A percentile compares a stretch with the other conserved stretches of the same genome.
These are phyloP conservation scores for Moesziomyces parantarcticus DNA, from an alignment of 1,284 basidiomycete genomes.

Conservation along the genomic window DNA sequence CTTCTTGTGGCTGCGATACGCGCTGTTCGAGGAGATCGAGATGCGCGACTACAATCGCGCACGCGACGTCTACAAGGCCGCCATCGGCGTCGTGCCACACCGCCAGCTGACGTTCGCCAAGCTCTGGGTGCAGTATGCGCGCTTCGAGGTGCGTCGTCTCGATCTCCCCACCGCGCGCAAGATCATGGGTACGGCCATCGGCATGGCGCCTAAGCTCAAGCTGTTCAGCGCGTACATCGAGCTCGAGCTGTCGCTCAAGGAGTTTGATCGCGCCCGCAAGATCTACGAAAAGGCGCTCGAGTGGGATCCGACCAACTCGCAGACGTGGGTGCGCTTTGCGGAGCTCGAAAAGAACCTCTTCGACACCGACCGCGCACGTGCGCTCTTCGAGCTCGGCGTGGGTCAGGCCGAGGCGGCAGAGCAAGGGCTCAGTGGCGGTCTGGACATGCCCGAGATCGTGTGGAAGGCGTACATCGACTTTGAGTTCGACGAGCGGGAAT, in stretches of 20 bases:
- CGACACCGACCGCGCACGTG: slow-evolving; percentile 90
- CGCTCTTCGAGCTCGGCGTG: slow-evolving; percentile 95
- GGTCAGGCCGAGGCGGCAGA: slow-evolving; percentile 72
- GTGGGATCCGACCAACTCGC: slow-evolving; percentile 63
- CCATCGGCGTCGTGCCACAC: slow-evolving; percentile 88
- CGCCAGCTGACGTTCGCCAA: slow-evolving; percentile 98
- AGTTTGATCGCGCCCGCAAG: slow-evolving; percentile 92
- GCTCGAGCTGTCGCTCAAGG: slow-evolving; percentile 69
- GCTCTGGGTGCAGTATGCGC: slow-evolving; percentile 78
- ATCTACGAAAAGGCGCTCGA: slow-evolving; percentile 90
- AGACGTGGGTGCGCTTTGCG: slow-evolving; percentile 91
- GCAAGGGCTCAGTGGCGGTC: slow-evolving; percentile 70
- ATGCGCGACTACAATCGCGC: slow-evolving; percentile 87
- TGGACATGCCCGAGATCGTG: slow-evolving; percentile 96
- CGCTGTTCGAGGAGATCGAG: slow-evolving; percentile 96
- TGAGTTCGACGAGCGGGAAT: slow-evolving; percentile 92
- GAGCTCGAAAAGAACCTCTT: slow-evolving; percentile 92
- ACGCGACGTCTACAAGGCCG: slow-evolving; percentile 91
- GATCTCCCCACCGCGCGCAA: slow-evolving; percentile 87
- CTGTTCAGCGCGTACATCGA: slow-evolving; percentile 64
- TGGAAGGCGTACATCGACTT: slow-evolving; percentile 90
- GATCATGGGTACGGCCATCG: slow-evolving; percentile 88
- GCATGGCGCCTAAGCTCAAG: slow-evolving; percentile 92
- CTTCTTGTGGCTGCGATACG: slow-evolving; percentile 95
- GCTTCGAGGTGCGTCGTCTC: slow-evolving; percentile 88